Evolutionary conservation across 2,329 filamentous ascomycete genomes (phyloP).

Genomic region (Ceratocystis alfenasii): DNA sequence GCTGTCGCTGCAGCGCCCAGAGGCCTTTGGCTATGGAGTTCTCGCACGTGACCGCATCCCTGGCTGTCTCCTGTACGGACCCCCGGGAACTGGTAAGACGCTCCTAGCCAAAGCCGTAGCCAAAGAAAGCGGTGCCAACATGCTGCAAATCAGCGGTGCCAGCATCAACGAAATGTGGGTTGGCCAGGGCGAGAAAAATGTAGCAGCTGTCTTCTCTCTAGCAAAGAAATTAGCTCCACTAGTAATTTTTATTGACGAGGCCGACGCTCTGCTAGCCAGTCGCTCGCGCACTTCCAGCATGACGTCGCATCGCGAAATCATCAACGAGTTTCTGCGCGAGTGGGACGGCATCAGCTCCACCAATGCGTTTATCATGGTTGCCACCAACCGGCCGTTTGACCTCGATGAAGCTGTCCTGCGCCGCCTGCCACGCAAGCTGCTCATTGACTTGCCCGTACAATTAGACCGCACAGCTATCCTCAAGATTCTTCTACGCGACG

Average conservation of each 20-base stretch:
- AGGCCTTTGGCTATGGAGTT: constrained; percentile 93
- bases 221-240: constrained; percentile 85
- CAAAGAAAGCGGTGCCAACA: constrained; percentile 55
- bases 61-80: constrained; percentile 76
- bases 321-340: constrained; percentile 92
- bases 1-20: constrained; percentile 72
- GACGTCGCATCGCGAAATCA: constrained; percentile 69
- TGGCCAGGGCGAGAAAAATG: constrained; percentile 91
- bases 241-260: constrained; percentile 94
- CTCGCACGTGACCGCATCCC: constrained; percentile 83
- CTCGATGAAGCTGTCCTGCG: constrained; percentile 77
- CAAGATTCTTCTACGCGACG: constrained; percentile 56
- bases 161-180: constrained; percentile 95
- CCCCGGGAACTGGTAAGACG: constrained; percentile 68
- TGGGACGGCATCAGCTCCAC: constrained; percentile 83
- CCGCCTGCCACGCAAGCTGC: constrained; percentile 58
- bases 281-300: constrained; percentile 55
- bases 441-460: constrained; percentile 60
- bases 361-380: constrained; percentile 94
- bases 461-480: constrained; percentile 57
- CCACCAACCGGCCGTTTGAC: constrained; percentile 90
- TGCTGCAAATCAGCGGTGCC: constrained; percentile 80
- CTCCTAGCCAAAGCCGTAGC: constrained; percentile 57
- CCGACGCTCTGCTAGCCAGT: constrained; percentile 78
- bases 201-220: constrained; percentile 79